A percentile compares a stretch with the other conserved stretches of the same genome.
These are phyloP conservation scores for Termitomyces sp. DNA, from an alignment of 768 basidiomycete genomes.

Conservation along the genomic window DNA sequence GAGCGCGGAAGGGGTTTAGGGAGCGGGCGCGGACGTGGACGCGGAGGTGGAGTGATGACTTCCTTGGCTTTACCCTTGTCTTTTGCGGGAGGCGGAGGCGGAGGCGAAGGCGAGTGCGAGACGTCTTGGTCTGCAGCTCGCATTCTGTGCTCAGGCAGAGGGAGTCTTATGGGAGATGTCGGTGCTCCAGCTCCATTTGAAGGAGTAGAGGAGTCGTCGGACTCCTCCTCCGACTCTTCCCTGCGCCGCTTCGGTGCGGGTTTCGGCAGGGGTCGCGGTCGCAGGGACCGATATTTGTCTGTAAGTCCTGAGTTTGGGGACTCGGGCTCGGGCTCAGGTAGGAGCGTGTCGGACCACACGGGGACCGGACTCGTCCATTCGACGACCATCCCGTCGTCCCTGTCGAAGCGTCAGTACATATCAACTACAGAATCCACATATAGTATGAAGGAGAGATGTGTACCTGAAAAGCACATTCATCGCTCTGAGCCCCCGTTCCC, in stretches of 20 bases:
- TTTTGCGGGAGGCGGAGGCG: not conserved
- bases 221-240: not conserved
- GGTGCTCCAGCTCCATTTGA: too few relatives aligned
- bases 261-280: not conserved
- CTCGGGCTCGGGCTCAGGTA: conserved; percentile 7
- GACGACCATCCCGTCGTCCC: conserved; percentile 32
- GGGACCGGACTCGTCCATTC: conserved; percentile 30
- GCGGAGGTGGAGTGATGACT: not conserved
- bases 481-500: conserved; percentile 18
- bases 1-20: not conserved
- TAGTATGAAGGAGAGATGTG: too few relatives aligned
- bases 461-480: conserved; percentile 21
- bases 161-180: not conserved
- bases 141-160: too few relatives aligned
- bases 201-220: too few relatives aligned
- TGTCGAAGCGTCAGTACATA: conserved; percentile 8
- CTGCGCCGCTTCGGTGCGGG: not conserved
- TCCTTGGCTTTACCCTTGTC: not conserved
- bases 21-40: not conserved
- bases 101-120: not conserved
- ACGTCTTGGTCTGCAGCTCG: too few relatives aligned
- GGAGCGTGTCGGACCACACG: conserved; percentile 28
- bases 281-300: not conserved
- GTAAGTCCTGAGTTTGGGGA: not conserved
- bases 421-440: too few relatives aligned